Evolutionary conservation across 176 grass and related monocot species (phyloP).

Genomic region (Eleusine indica): DNA sequence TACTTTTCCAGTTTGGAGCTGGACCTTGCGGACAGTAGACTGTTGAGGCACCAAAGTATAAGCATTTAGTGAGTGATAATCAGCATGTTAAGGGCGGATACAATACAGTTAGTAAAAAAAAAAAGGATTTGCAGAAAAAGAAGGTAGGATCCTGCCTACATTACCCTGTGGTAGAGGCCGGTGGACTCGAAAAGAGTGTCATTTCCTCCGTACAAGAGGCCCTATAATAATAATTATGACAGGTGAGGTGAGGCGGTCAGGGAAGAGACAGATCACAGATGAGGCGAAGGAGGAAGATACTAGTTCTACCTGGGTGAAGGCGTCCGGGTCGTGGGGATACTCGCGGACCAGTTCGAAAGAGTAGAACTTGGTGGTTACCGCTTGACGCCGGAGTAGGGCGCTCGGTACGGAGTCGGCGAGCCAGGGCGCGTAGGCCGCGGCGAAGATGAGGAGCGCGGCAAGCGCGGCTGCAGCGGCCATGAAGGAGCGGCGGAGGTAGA

Average conservation of each 20-base stretch:
- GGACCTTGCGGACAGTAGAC: conserved; percentile 75
- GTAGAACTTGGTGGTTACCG: conserved; percentile 46
- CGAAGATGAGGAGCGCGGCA: background rate
- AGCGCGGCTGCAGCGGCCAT: background rate
- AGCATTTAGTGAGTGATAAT: background rate
- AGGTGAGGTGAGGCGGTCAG: background rate
- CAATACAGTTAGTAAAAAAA: background rate
- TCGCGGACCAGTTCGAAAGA: conserved; percentile 78
- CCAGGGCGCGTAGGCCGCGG: conserved; percentile 40
- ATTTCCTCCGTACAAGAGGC: conserved; percentile 84
- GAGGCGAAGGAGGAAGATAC: background rate
- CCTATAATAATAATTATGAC: conserved; percentile 26
- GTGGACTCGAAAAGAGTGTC: conserved; percentile 86
- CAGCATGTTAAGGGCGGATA: background rate
- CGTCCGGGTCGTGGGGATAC: conserved; percentile 78
- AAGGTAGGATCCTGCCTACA: background rate
- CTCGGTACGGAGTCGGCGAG: background rate
- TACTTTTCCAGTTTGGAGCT: conserved; percentile 49
- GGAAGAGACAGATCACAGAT: background rate
- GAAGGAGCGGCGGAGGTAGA: conserved; percentile 27
- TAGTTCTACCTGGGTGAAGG: conserved; percentile 75
- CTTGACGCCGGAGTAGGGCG: background rate
- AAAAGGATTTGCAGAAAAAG: background rate
- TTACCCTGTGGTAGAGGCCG: conserved; percentile 78
- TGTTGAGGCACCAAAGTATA: conserved; percentile 43